Conservation (phyloP, 352 stramenopile species). For the Phytophthora colocasiae region DNA sequence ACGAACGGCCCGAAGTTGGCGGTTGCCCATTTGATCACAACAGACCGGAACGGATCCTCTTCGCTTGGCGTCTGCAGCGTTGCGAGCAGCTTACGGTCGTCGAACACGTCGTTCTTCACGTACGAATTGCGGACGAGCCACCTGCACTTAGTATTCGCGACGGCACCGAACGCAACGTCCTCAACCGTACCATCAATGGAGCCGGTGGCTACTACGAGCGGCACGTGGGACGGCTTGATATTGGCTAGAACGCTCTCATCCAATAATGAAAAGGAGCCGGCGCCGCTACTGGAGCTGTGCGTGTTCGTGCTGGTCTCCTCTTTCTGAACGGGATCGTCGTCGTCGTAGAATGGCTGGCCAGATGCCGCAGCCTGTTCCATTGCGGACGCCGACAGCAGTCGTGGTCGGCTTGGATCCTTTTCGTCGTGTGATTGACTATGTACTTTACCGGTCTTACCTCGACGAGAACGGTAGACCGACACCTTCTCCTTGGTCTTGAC, state of each 20-base stretch:
- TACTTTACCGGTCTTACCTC: conserved; percentile 20
- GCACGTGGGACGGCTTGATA: conserved; percentile 30
- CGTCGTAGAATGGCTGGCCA: conserved; percentile 26
- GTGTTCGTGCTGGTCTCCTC: conserved; percentile 29
- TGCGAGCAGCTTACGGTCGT: conserved; percentile 38
- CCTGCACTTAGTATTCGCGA: conserved; percentile 32
- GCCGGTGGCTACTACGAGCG: conserved; percentile 38
- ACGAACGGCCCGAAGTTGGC: conserved; percentile 37
- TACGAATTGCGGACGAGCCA: conserved; percentile 43
- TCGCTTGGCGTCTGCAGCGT: conserved; percentile 33
- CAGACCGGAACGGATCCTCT: conserved; percentile 52
- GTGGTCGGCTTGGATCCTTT: conserved; percentile 40
- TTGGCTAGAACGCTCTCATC: conserved; percentile 34
- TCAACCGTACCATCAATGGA: conserved; percentile 40
- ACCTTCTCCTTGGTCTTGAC: conserved; percentile 59
- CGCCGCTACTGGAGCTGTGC: conserved; percentile 38
- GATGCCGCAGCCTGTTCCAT: conserved; percentile 30
- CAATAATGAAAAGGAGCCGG: conserved; percentile 39
- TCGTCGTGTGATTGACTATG: conserved; percentile 32
- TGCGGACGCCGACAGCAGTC: conserved; percentile 42
- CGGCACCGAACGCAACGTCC: conserved; percentile 37
- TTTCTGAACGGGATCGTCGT: conserved; percentile 21
- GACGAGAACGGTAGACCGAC: conserved; percentile 53
- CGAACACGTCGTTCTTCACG: conserved; percentile 39
- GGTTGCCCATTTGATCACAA: conserved; percentile 49